Percentiles rank a stretch among this genome's conserved stretches.
Conservation (phyloP, 441 rosid species). For the Euphorbia schlechtendalii region DNA sequence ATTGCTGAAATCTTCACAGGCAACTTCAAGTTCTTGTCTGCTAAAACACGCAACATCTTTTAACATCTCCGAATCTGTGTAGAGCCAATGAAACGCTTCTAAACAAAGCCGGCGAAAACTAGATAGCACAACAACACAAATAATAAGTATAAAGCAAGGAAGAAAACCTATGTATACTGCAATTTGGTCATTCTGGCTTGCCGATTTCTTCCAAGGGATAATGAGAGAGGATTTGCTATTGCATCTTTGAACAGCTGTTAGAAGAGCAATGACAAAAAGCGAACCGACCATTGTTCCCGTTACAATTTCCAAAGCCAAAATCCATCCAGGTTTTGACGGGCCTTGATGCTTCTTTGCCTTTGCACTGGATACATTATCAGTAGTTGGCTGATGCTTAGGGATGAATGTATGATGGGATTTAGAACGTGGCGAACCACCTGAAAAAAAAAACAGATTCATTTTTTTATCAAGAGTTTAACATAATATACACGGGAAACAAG, state of each 20-base stretch:
- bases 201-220: slow-evolving; percentile 96
- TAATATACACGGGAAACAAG: background rate
- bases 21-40: slow-evolving; percentile 94
- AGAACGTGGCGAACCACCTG: slow-evolving; percentile 44
- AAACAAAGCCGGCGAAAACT: background rate
- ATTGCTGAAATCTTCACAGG: slow-evolving; percentile 99
- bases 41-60: slow-evolving; percentile 70
- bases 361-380: too few relatives aligned
- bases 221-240: slow-evolving; percentile 72
- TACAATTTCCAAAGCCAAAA: slow-evolving; percentile 71
- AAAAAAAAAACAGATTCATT: too few relatives aligned
- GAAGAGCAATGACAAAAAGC: slow-evolving; percentile 49
- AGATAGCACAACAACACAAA: slow-evolving; percentile 4
- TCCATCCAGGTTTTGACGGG: slow-evolving; percentile 70
- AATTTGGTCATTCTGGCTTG: slow-evolving; percentile 67
- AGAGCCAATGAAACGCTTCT: slow-evolving; percentile 7
- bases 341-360: slow-evolving; percentile 37
- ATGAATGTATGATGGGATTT: slow-evolving; percentile 35
- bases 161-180: slow-evolving; percentile 67
- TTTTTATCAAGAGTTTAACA: too few relatives aligned
- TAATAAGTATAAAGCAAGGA: slow-evolving; percentile 16
- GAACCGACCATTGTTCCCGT: slow-evolving; percentile 82
- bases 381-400: slow-evolving; percentile 40
- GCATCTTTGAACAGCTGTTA: slow-evolving; percentile 66
- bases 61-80: slow-evolving; percentile 74